phyloP scores from a whole-genome alignment of 23 red algal genomes.

The Gracilaria domingensis region DNA sequence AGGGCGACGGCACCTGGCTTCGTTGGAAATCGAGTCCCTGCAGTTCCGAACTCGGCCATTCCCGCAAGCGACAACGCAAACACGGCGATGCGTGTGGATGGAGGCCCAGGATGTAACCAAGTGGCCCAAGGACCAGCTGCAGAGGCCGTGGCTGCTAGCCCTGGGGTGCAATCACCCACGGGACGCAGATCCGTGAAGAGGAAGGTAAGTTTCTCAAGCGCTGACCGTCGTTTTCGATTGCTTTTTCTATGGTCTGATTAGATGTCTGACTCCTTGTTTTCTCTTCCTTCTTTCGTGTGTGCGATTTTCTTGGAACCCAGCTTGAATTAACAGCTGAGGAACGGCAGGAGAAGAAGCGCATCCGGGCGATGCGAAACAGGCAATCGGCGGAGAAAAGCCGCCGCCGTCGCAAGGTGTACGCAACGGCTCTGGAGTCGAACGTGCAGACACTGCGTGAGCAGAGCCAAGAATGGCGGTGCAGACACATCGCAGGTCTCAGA shows the following conservation, averaged over 20 bases:
- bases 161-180: background rate
- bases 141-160: background rate
- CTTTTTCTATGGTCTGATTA: background rate
- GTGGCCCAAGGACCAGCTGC: background rate
- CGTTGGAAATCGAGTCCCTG: background rate
- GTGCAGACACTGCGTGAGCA: background rate
- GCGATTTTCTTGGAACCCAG: background rate
- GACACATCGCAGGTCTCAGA: background rate
- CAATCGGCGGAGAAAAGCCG: constrained; percentile 49
- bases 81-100: background rate
- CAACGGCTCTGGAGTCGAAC: constrained; percentile 17
- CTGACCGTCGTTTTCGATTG: background rate
- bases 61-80: constrained; percentile 5
- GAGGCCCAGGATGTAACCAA: background rate
- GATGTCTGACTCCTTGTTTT: constrained; percentile 3
- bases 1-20: background rate
- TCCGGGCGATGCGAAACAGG: constrained; percentile 34
- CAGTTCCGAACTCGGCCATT: background rate
- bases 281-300: background rate
- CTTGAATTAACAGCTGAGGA: constrained; percentile 10
- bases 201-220: constrained; percentile 2
- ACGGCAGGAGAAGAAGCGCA: constrained; percentile 46
- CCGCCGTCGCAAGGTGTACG: constrained; percentile 32
- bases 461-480: constrained; percentile 9
- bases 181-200: constrained; percentile 4